Evolutionary conservation across 768 basidiomycete genomes (phyloP).

Genomic region (Amylocystis lapponica): DNA sequence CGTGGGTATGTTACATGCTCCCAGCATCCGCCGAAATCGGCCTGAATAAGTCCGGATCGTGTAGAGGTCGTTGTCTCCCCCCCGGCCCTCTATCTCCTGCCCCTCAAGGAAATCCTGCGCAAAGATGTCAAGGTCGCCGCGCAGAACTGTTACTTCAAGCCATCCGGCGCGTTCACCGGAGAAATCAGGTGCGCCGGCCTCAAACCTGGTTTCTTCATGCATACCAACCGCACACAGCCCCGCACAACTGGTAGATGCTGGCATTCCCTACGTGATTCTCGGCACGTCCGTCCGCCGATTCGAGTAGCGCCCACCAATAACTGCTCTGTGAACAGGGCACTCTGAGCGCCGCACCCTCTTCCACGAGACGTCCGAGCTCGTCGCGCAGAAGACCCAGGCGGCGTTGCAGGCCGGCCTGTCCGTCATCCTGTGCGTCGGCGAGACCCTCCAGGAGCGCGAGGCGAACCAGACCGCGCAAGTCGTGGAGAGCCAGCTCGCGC

Average conservation of each 20-base stretch:
- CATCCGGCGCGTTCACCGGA: conserved; percentile 86
- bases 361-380: conserved; percentile 75
- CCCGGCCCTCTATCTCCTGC: conserved; percentile 81
- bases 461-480: conserved; percentile 68
- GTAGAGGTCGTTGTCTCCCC: conserved; percentile 93
- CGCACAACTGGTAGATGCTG: conserved; percentile 78
- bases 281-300: conserved; percentile 38
- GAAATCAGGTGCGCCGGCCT: conserved; percentile 71
- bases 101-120: conserved; percentile 55
- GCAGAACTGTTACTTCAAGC: conserved; percentile 86
- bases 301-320: not conserved
- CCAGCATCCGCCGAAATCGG: not conserved
- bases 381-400: conserved; percentile 83
- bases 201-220: not conserved
- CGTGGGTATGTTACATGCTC: conserved; percentile 63
- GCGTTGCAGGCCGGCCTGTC: conserved; percentile 70
- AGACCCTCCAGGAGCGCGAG: conserved; percentile 88
- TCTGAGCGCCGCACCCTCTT: conserved; percentile 94
- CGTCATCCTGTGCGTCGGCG: conserved; percentile 95
- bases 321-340: conserved; percentile 53
- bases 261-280: conserved; percentile 86
- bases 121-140: conserved; percentile 76
- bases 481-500: conserved; percentile 76
- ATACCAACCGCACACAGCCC: too few relatives aligned
- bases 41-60: not conserved